Evolutionary conservation across 352 stramenopile species (phyloP).

Genomic region (Globisporangium acanthophoron): DNA sequence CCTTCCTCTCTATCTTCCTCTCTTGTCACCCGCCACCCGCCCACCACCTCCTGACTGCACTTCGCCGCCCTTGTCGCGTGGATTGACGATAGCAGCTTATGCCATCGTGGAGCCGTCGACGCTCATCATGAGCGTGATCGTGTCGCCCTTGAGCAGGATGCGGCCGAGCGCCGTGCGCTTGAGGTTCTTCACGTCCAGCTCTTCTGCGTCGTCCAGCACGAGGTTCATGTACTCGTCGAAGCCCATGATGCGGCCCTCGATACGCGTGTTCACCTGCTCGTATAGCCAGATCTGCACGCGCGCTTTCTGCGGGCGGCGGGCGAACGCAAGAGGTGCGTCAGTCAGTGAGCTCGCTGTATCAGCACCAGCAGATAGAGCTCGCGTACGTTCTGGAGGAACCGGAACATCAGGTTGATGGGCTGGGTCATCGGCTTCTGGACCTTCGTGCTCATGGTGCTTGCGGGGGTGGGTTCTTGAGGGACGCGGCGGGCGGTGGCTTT

Average conservation of each 20-base stretch:
- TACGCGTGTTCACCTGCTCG: conserved; percentile 97
- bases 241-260: conserved; percentile 99
- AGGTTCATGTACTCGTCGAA: conserved; percentile 99
- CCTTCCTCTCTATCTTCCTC: no score
- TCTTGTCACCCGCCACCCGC: neutral
- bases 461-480: conserved; percentile 3
- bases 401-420: conserved; percentile 99
- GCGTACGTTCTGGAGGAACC: conserved; percentile 95
- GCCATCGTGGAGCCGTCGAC: conserved; percentile 39
- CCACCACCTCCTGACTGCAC: neutral
- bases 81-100: neutral
- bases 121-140: conserved; percentile 98
- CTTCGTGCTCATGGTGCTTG: conserved; percentile 82
- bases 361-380: neutral
- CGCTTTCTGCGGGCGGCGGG: conserved; percentile 72
- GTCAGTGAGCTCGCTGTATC: neutral
- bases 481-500: neutral
- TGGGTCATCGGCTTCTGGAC: conserved; percentile 99
- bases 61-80: no score
- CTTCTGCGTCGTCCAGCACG: conserved; percentile 97
- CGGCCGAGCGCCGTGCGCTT: conserved; percentile 92
- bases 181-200: conserved; percentile 94
- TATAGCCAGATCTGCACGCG: conserved; percentile 99
- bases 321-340: neutral
- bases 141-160: conserved; percentile 99